phyloP scores from a whole-genome alignment of 83 land plant genomes.

The Picea engelmannii region DNA sequence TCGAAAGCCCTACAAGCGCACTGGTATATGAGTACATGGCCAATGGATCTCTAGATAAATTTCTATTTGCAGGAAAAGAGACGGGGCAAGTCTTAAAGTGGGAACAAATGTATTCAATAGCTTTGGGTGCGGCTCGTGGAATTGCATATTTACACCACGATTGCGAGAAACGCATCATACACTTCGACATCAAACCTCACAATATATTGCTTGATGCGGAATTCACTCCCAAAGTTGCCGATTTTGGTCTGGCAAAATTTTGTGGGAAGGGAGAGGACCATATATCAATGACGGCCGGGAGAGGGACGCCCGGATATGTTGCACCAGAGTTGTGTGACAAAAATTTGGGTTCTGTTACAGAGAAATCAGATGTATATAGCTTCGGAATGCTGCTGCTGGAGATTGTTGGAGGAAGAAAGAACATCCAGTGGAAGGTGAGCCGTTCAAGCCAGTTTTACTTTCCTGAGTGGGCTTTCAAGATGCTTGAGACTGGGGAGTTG shows the following conservation, averaged over 20 bases:
- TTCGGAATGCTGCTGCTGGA: no score
- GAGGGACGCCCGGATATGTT: slow-evolving; percentile 32
- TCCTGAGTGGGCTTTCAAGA: not conserved
- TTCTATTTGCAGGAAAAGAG: not conserved
- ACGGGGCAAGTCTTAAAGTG: not conserved
- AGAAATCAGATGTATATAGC: no score
- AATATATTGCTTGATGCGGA: slow-evolving; percentile 50
- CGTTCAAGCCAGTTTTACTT: not conserved
- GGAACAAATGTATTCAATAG: slow-evolving; percentile 18
- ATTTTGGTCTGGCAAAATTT: slow-evolving; percentile 63
- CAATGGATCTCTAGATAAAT: slow-evolving; percentile 26
- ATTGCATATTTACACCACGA: slow-evolving; percentile 58
- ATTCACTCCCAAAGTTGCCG: slow-evolving; percentile 52
- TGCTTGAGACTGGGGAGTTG: not conserved
- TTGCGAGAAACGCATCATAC: slow-evolving; percentile 42
- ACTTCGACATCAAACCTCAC: slow-evolving; percentile 63
- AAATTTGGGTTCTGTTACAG: not conserved
- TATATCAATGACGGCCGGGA: slow-evolving; percentile 13
- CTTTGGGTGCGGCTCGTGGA: slow-evolving; percentile 35
- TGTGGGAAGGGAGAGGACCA: slow-evolving; percentile 23
- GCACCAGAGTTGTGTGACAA: not conserved
- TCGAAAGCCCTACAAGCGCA: slow-evolving; percentile 14
- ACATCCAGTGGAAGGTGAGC: not conserved
- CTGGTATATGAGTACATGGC: slow-evolving; percentile 34
- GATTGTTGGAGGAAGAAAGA: no score